These are phyloP conservation scores for Ophiostoma tasmaniense DNA, from an alignment of 2,329 filamentous ascomycete genomes.

Conservation along the genomic window DNA sequence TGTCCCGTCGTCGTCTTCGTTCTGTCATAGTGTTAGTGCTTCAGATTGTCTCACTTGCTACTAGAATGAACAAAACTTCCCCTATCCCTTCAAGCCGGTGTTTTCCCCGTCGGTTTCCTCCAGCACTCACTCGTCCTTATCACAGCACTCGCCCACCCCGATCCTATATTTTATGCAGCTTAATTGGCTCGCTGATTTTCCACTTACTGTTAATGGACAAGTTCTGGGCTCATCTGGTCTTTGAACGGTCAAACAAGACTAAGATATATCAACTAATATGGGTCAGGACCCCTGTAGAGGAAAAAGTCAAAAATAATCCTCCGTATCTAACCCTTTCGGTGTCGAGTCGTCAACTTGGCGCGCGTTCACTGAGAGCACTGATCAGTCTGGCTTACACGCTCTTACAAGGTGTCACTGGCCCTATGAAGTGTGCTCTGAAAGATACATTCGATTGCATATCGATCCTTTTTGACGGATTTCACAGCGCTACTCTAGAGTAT, in stretches of 20 bases:
- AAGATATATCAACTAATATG: background rate
- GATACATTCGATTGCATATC: background rate
- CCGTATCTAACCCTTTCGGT: background rate
- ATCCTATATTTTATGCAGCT: slow-evolving; percentile 4
- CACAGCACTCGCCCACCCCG: background rate
- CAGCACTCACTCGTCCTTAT: background rate
- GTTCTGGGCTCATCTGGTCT: background rate
- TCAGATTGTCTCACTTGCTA: background rate
- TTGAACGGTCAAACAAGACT: background rate
- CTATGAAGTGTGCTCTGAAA: background rate
- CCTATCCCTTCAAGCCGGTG: background rate
- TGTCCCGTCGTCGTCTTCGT: background rate
- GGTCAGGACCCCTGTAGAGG: background rate
- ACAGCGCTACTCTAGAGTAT: background rate
- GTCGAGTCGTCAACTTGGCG: background rate
- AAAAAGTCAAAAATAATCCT: slow-evolving; percentile 3
- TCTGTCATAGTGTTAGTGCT: background rate
- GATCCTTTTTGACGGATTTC: background rate
- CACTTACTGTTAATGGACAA: background rate
- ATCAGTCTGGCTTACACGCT: background rate
- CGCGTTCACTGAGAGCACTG: background rate
- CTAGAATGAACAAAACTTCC: background rate
- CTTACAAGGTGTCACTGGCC: background rate
- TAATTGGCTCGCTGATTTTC: background rate
- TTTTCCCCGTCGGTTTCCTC: background rate